Conservation (phyloP, 352 stramenopile species). For the Pythium oligandrum region DNA sequence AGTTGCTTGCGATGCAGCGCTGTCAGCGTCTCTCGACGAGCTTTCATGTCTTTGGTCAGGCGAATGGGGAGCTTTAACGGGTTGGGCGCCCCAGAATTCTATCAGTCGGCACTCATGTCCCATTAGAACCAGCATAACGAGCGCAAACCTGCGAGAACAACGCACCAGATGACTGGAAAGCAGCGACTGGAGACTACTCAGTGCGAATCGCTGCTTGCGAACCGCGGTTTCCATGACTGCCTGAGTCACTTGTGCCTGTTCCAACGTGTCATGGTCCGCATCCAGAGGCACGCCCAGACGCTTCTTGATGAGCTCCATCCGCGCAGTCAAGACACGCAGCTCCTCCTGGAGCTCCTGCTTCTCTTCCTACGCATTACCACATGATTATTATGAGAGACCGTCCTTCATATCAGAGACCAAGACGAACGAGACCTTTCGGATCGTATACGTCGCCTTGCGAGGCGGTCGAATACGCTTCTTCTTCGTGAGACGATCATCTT, state of each 20-base stretch:
- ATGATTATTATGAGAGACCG: neutral
- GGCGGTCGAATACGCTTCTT: neutral
- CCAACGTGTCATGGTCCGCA: constrained; percentile 2
- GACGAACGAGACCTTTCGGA: constrained; percentile 3
- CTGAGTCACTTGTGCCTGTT: neutral
- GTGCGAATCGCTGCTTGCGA: neutral
- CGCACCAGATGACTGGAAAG: constrained; percentile 10
- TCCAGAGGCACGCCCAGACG: constrained; percentile 5
- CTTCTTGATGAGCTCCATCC: constrained; percentile 1
- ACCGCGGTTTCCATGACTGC: neutral
- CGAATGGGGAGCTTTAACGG: constrained; percentile 7
- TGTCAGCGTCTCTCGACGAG: constrained; percentile 3
- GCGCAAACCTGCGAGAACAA: neutral
- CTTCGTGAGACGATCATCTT: neutral
- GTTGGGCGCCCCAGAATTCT: neutral
- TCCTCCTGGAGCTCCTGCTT: constrained; percentile 10
- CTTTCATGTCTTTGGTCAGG: constrained; percentile 1
- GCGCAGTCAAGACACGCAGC: constrained; percentile 3
- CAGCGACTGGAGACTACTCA: constrained; percentile 1
- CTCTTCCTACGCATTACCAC: constrained; percentile 5
- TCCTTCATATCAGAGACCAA: neutral
- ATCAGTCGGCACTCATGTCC: neutral
- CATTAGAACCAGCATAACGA: neutral
- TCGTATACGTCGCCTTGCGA: constrained; percentile 2
- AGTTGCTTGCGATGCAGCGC: constrained; percentile 4